Conservation (phyloP, 2,329 filamentous ascomycete species). For the Fusarium heterosporum region DNA sequence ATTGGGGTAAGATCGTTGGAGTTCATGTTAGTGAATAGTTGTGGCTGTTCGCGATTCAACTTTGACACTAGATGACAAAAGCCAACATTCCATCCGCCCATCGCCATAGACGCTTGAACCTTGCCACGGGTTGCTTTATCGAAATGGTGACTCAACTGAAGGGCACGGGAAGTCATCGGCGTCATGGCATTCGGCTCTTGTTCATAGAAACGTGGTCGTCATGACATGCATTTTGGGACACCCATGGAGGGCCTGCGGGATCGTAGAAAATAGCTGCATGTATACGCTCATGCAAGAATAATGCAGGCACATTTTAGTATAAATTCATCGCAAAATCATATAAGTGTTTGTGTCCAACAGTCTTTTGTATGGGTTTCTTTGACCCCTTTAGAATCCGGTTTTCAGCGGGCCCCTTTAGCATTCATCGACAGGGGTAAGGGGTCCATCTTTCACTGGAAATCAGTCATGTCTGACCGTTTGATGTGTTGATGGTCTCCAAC, state of each 20-base stretch:
- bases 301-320: conserved; percentile 20
- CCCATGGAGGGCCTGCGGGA: conserved; percentile 29
- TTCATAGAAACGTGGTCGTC: conserved; percentile 39
- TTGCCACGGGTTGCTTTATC: conserved; percentile 21
- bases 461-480: conserved; percentile 25
- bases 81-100: conserved; percentile 32
- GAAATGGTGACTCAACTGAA: conserved; percentile 28
- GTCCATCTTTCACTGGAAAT: conserved; percentile 30
- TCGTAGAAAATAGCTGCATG: conserved; percentile 25
- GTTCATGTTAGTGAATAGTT: conserved; percentile 22
- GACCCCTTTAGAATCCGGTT: conserved; percentile 19
- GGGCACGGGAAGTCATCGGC: conserved; percentile 13
- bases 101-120: conserved; percentile 7
- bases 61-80: conserved; percentile 32
- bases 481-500: conserved; percentile 43
- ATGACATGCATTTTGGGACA: conserved; percentile 42
- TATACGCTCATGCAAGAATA: conserved; percentile 26
- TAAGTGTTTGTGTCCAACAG: conserved; percentile 28
- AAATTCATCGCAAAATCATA: conserved; percentile 3
- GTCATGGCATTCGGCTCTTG: conserved; percentile 31
- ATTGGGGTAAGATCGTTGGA: conserved; percentile 43
- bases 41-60: conserved; percentile 32
- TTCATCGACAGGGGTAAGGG: conserved; percentile 33
- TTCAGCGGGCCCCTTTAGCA: conserved; percentile 22
- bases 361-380: conserved; percentile 22